phyloP scores from a whole-genome alignment of 1,139 yeast species.

The Debaryomycetaceae sp. region DNA sequence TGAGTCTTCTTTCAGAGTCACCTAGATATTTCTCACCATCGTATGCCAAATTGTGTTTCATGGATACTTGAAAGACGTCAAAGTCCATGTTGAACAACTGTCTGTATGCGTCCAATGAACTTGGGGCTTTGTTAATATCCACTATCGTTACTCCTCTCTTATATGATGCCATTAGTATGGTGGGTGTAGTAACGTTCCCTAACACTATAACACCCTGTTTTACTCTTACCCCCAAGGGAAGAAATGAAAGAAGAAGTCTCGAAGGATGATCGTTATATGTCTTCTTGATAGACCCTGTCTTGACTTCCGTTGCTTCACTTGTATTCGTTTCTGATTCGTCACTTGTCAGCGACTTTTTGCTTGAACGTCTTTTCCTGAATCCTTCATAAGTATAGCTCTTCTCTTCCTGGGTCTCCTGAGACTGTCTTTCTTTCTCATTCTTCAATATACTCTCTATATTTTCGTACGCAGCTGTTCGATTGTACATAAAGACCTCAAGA shows the following conservation, averaged over 20 bases:
- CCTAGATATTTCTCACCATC: constrained; percentile 13
- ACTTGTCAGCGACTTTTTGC: constrained; percentile 1
- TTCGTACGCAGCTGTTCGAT: constrained; percentile 75
- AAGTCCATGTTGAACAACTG: constrained; percentile 40
- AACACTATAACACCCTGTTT: constrained; percentile 69
- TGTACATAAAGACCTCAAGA: constrained; percentile 75
- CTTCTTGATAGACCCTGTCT: not conserved
- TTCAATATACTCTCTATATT: constrained; percentile 48
- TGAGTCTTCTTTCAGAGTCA: not conserved
- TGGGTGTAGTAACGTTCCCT: constrained; percentile 78
- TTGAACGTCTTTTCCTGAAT: not conserved
- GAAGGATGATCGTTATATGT: not conserved
- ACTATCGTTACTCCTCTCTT: constrained; percentile 53
- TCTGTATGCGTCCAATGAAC: constrained; percentile 54
- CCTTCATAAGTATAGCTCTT: constrained; percentile 7
- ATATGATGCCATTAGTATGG: constrained; percentile 62
- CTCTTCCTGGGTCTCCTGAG: constrained; percentile 2
- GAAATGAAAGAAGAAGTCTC: constrained; percentile 31
- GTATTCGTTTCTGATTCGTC: constrained; percentile 2
- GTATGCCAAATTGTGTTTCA: constrained; percentile 69
- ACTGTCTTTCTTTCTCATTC: constrained; percentile 13
- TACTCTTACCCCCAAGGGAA: constrained; percentile 60
- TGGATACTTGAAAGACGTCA: constrained; percentile 50
- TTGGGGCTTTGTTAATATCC: constrained; percentile 54
- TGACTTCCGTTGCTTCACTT: not conserved